Percentiles rank a stretch among this genome's conserved stretches.
These are phyloP conservation scores for Leishmania major DNA, from an alignment of 208 protist species.

Conservation along the genomic window DNA sequence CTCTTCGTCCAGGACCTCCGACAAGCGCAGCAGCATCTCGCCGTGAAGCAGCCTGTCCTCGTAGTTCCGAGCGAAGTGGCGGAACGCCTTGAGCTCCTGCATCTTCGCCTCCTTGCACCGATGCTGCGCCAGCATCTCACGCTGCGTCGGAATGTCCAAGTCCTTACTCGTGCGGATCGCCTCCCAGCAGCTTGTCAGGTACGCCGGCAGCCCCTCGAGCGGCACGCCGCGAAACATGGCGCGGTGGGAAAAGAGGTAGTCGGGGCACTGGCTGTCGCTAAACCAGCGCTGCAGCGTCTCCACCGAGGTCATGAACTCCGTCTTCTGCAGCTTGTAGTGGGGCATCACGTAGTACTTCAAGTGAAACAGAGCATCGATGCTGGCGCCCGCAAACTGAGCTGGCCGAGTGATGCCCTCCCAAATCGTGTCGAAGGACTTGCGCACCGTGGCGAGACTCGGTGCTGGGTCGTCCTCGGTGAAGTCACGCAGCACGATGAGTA, in stretches of 20 bases:
- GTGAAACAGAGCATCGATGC: constrained; percentile 73
- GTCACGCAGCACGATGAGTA: constrained; percentile 97
- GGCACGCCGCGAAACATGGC: constrained; percentile 87
- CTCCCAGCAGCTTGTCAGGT: constrained; percentile 91
- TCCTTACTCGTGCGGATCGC: constrained; percentile 95
- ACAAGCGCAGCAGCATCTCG: constrained; percentile 65
- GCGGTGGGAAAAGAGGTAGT: constrained; percentile 72
- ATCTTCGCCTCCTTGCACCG: constrained; percentile 92
- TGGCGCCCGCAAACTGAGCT: constrained; percentile 48
- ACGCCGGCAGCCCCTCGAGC: constrained; percentile 84
- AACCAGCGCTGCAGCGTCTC: constrained; percentile 68
- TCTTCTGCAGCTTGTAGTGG: constrained; percentile 83
- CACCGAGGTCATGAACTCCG: constrained; percentile 59
- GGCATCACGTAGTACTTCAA: constrained; percentile 81
- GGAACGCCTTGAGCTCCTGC: constrained; percentile 57
- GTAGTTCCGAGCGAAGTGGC: constrained; percentile 43
- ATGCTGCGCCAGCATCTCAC: constrained; percentile 96
- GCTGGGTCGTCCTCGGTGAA: constrained; percentile 88
- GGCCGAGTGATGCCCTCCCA: constrained; percentile 88
- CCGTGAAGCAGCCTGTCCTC: constrained; percentile 58
- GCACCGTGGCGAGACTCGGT: constrained; percentile 75
- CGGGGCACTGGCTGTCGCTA: constrained; percentile 25
- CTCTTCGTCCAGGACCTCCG: constrained; percentile 54
- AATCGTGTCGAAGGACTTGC: constrained; percentile 94
- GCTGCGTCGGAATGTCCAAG: constrained; percentile 96